phyloP scores from a whole-genome alignment of 805 yeast species.

The Schizosaccharomyces pombe region DNA sequence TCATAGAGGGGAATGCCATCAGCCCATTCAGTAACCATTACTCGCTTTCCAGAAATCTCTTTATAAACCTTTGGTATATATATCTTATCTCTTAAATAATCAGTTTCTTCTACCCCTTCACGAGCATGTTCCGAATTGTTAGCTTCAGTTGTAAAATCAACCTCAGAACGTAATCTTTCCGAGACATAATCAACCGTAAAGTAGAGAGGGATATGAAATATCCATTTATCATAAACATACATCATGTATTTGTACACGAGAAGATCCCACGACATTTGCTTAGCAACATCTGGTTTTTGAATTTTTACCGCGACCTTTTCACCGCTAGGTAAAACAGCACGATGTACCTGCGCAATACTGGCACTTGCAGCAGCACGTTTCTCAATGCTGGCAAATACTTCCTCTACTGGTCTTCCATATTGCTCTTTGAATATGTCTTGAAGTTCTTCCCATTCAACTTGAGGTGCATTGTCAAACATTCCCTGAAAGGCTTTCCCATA shows the following conservation, averaged over 20 bases:
- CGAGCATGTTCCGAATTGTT: constrained; percentile 25
- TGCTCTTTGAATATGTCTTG: constrained; percentile 12
- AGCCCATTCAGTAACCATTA: constrained; percentile 52
- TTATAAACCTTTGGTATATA: constrained; percentile 33
- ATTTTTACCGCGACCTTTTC: constrained; percentile 39
- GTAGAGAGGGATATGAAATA: constrained; percentile 41
- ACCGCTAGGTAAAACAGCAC: constrained; percentile 25
- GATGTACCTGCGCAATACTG: constrained; percentile 48
- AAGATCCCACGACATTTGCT: constrained; percentile 40
- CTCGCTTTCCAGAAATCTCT: constrained; percentile 24
- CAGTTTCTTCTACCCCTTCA: constrained; percentile 19
- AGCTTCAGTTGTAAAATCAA: constrained; percentile 35
- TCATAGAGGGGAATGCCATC: constrained; percentile 41
- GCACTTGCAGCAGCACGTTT: constrained; percentile 50
- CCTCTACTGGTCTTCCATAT: constrained; percentile 23
- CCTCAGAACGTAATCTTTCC: constrained; percentile 33
- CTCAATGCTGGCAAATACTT: constrained; percentile 26
- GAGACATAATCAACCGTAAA: constrained; percentile 34
- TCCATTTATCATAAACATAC: constrained; percentile 25
- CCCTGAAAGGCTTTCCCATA: constrained; percentile 33
- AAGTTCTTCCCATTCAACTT: constrained; percentile 22
- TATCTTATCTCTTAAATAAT: constrained; percentile 19
- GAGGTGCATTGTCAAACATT: constrained; percentile 51
- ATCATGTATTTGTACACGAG: constrained; percentile 30
- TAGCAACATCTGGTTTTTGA: constrained; percentile 37